These are phyloP conservation scores for Helminthosporium solani DNA, from an alignment of 2,329 filamentous ascomycete genomes.

Conservation along the genomic window DNA sequence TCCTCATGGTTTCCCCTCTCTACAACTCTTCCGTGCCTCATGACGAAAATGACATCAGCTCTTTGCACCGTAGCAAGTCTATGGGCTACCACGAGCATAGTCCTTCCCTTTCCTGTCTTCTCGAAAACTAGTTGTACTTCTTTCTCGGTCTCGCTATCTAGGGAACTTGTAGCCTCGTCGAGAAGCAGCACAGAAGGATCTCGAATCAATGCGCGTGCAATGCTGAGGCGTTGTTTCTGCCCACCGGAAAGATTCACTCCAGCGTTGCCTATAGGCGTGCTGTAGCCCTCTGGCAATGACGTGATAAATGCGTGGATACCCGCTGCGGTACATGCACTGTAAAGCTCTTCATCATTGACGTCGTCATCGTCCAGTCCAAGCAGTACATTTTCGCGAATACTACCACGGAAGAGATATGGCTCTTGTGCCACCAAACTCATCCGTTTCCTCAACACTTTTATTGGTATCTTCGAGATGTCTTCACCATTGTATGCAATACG, in stretches of 20 bases:
- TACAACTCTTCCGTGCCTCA: constrained; percentile 36
- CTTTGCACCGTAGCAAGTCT: constrained; percentile 42
- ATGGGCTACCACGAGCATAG: constrained; percentile 41
- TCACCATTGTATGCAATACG: constrained; percentile 5
- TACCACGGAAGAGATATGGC: constrained; percentile 86
- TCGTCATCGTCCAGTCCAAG: constrained; percentile 46
- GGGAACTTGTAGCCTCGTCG: constrained; percentile 20
- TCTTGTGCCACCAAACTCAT: constrained; percentile 91
- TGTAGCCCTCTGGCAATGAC: constrained; percentile 15
- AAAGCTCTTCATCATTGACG: constrained; percentile 46
- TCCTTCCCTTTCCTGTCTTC: constrained; percentile 30
- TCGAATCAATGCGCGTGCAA: constrained; percentile 86
- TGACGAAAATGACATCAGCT: constrained; percentile 40
- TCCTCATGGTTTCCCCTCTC: constrained; percentile 28
- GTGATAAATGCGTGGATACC: constrained; percentile 21
- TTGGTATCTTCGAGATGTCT: neutral
- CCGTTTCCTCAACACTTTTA: constrained; percentile 77
- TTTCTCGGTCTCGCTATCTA: constrained; percentile 39
- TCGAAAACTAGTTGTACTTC: constrained; percentile 40
- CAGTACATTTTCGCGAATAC: constrained; percentile 82
- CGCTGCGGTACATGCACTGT: constrained; percentile 19
- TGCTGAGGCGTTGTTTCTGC: constrained; percentile 89
- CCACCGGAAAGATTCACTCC: constrained; percentile 57
- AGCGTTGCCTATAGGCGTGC: constrained; percentile 11
- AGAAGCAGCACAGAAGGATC: constrained; percentile 73